These are phyloP conservation scores for Wickerhamomyces rabaulensis DNA, from an alignment of 805 yeast species.

Conservation along the genomic window DNA sequence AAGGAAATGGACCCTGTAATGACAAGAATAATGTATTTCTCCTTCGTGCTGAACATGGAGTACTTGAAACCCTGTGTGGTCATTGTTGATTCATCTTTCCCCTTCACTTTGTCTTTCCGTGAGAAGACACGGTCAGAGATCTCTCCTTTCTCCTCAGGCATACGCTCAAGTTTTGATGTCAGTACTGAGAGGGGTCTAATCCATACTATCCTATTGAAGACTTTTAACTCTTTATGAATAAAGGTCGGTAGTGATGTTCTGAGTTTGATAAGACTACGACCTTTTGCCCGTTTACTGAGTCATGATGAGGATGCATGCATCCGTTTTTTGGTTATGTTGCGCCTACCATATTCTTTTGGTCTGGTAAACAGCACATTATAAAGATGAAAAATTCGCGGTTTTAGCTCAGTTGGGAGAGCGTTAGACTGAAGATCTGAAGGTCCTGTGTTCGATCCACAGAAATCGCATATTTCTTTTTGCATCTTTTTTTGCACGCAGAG, in stretches of 20 bases:
- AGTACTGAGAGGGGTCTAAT: too few relatives aligned
- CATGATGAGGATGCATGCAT: too few relatives aligned
- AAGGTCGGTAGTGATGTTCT: too few relatives aligned
- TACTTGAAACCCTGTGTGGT: neutral
- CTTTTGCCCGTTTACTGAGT: too few relatives aligned
- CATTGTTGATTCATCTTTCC: too few relatives aligned
- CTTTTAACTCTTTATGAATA: too few relatives aligned
- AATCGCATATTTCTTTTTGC: conserved; percentile 36
- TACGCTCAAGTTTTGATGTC: too few relatives aligned
- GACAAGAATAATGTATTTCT: conserved; percentile 35
- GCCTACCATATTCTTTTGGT: too few relatives aligned
- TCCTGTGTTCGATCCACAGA: conserved; percentile 82
- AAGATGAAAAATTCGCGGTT: conserved; percentile 15
- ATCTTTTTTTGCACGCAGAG: neutral
- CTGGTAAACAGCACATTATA: neutral
- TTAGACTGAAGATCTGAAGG: conserved; percentile 55
- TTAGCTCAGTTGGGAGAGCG: conserved; percentile 32
- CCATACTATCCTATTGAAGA: too few relatives aligned
- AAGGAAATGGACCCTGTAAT: conserved; percentile 45
- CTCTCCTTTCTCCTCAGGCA: neutral
- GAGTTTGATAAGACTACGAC: too few relatives aligned
- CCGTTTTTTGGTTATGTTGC: too few relatives aligned
- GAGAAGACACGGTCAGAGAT: neutral
- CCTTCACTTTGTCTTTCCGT: neutral
- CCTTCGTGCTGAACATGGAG: conserved; percentile 29